Evolutionary conservation across 2,329 filamentous ascomycete species (phyloP).

Genomic region (Pseudocercospora cruenta): DNA sequence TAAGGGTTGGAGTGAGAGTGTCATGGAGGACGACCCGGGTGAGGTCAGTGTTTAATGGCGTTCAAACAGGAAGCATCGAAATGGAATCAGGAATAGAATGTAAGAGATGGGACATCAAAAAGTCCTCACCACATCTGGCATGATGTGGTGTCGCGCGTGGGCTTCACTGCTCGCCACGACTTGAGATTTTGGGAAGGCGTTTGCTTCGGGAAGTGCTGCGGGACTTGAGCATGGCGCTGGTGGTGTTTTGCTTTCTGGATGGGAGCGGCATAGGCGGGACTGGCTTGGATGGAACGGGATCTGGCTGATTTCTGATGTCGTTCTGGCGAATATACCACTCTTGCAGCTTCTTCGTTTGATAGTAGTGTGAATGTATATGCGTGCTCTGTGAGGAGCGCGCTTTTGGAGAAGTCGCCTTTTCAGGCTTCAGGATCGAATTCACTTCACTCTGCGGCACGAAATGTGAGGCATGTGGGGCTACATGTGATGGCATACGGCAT

Average conservation of each 20-base stretch:
- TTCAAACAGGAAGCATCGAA: background rate
- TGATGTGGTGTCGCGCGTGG: background rate
- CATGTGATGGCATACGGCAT: no score
- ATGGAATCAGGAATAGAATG: constrained; percentile 1
- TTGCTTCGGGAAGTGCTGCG: constrained; percentile 8
- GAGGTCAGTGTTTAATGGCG: constrained; percentile 23
- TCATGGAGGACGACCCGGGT: constrained; percentile 26
- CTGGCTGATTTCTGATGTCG: background rate
- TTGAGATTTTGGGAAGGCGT: background rate
- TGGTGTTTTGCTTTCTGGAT: constrained; percentile 50
- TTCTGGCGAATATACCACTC: constrained; percentile 19
- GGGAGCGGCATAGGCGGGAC: background rate
- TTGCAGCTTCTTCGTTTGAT: background rate
- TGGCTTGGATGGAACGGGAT: background rate
- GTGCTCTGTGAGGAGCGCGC: background rate
- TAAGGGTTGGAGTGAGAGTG: constrained; percentile 30
- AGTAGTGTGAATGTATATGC: background rate
- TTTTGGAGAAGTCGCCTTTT: background rate
- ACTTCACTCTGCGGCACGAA: no score
- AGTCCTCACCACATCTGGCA: background rate
- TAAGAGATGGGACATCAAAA: constrained; percentile 7
- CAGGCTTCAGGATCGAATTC: no score
- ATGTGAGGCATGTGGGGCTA: no score
- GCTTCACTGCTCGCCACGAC: background rate
- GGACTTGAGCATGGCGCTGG: constrained; percentile 25